These are phyloP conservation scores for Blumeria hordei DNA, from an alignment of 2,329 filamentous ascomycete genomes.

Conservation along the genomic window DNA sequence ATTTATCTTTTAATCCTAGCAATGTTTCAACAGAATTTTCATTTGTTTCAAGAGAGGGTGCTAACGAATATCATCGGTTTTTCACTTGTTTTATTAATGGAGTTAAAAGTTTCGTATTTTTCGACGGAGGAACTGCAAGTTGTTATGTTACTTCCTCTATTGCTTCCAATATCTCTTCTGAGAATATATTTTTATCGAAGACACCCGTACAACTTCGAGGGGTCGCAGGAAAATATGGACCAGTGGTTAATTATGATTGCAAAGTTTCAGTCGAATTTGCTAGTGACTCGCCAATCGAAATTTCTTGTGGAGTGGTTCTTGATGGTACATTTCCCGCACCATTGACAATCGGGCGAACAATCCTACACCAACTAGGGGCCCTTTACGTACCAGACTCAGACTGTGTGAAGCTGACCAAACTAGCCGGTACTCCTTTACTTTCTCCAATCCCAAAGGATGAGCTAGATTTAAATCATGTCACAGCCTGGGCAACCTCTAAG, in stretches of 20 bases:
- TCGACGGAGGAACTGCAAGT: neutral
- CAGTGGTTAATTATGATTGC: neutral
- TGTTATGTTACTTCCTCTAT: neutral
- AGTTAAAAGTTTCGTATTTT: neutral
- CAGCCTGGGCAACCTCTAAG: neutral
- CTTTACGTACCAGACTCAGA: neutral
- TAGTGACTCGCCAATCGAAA: neutral
- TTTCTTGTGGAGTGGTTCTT: neutral
- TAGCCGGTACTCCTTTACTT: neutral
- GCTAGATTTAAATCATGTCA: neutral
- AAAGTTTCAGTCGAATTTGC: neutral
- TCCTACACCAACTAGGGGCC: neutral
- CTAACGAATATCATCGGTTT: neutral
- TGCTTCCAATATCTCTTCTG: neutral
- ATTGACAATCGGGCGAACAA: too few species aligned
- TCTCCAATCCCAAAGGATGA: neutral
- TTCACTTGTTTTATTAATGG: neutral
- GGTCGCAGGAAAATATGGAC: neutral
- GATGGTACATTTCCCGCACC: neutral
- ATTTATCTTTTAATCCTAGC: neutral
- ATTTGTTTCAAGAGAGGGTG: neutral
- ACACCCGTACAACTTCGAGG: neutral
- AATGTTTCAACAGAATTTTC: neutral
- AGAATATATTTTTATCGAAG: neutral
- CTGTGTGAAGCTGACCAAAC: neutral